phyloP scores from a whole-genome alignment of 768 basidiomycete species.

The Tricholoma sp. region DNA sequence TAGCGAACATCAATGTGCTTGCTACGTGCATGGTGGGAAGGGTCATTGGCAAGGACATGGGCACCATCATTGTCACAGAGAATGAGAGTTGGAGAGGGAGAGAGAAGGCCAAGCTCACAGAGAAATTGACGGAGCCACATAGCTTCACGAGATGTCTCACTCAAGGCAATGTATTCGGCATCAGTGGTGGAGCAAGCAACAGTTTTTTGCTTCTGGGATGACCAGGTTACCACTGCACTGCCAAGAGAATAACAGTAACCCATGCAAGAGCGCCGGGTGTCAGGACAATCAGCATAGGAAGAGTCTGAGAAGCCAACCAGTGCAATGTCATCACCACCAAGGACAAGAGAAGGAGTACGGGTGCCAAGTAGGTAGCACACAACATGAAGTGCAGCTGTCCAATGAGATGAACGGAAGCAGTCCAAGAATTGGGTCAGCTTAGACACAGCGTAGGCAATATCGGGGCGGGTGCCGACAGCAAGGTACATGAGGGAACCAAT shows the following conservation, averaged over 20 bases:
- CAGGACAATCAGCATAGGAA: constrained; percentile 6
- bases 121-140: constrained; percentile 11
- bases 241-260: constrained; percentile 30
- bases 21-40: constrained; percentile 23
- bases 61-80: constrained; percentile 29
- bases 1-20: constrained; percentile 37
- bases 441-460: constrained; percentile 22
- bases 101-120: constrained; percentile 3
- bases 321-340: constrained; percentile 3
- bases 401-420: constrained; percentile 18
- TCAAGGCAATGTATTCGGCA: constrained; percentile 33
- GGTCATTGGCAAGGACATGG: constrained; percentile 24
- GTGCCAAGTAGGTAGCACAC: constrained; percentile 14
- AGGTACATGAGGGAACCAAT: constrained; percentile 17
- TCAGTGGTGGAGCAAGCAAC: constrained; percentile 25
- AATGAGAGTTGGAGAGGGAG: constrained; percentile 4
- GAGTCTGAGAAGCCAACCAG: constrained; percentile 13
- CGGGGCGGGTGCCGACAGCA: constrained; percentile 17
- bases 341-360: background rate
- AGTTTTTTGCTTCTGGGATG: constrained; percentile 25
- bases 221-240: constrained; percentile 31
- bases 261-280: constrained; percentile 15
- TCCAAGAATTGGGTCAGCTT: constrained; percentile 25
- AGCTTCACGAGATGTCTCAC: constrained; percentile 13
- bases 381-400: constrained; percentile 19